Evolutionary conservation across 441 rosid genomes (phyloP).

Genomic region (Viola pubescens): DNA sequence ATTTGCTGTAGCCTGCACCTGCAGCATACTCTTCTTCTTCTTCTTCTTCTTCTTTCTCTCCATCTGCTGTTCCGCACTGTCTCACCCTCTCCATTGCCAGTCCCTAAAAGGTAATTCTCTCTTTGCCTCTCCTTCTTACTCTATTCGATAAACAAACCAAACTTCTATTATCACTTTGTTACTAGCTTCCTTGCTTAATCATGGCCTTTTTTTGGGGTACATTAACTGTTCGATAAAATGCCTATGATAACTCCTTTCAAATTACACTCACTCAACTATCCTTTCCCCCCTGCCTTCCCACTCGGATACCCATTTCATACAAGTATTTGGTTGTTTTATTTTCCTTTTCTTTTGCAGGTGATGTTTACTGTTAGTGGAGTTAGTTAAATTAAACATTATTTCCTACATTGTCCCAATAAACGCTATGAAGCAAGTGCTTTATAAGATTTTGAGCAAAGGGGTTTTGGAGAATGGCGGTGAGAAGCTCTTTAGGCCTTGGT

Average conservation of each 20-base stretch:
- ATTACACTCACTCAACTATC: not conserved
- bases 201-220: not conserved
- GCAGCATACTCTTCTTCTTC: no score
- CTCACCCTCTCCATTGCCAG: no score
- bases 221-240: not conserved
- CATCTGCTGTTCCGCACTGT: no score
- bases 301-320: not conserved
- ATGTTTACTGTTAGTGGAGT: not conserved
- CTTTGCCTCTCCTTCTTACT: no score
- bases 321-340: not conserved
- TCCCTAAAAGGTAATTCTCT: no score
- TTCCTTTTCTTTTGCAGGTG: not conserved
- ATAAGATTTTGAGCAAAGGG: conserved; percentile 27
- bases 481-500: conserved; percentile 30
- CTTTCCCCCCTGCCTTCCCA: not conserved
- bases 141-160: no score
- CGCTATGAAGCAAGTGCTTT: conserved; percentile 54
- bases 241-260: not conserved
- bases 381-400: not conserved
- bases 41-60: no score
- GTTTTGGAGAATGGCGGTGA: conserved; percentile 22
- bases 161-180: not conserved
- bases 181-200: not conserved
- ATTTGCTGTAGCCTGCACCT: no score
- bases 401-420: not conserved